Percentiles rank a stretch among this genome's conserved stretches.
phyloP scores from a whole-genome alignment of 176 grass and related monocot species.

The Saccharum spontaneum region DNA sequence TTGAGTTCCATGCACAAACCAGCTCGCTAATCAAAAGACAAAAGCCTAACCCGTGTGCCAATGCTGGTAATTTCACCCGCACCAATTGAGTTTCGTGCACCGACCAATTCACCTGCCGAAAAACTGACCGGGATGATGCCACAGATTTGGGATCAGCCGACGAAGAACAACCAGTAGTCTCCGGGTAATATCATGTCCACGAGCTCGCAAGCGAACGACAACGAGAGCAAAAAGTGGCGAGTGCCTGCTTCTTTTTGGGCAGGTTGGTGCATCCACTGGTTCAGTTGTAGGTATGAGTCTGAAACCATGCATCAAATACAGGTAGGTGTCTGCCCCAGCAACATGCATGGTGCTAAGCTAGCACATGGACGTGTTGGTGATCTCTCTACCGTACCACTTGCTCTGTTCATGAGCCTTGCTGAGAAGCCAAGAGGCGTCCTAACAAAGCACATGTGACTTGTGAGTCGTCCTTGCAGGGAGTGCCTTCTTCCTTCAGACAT shows the following conservation, averaged over 20 bases:
- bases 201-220: not conserved
- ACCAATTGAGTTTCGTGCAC: not conserved
- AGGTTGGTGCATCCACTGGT: not conserved
- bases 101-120: not conserved
- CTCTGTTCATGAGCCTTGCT: not conserved
- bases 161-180: not conserved
- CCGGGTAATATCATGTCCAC: not conserved
- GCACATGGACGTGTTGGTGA: not conserved
- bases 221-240: not conserved
- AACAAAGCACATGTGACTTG: not conserved
- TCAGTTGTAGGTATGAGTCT: not conserved
- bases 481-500: not conserved
- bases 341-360: not conserved
- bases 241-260: not conserved
- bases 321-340: not conserved
- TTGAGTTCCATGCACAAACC: not conserved
- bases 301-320: slow-evolving; percentile 26
- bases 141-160: not conserved
- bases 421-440: not conserved
- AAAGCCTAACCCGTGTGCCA: not conserved
- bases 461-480: not conserved
- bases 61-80: not conserved
- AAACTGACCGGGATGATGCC: not conserved
- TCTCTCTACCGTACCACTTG: not conserved
- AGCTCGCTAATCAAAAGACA: not conserved